Evolutionary conservation across 768 basidiomycete genomes (phyloP), one percentile per base, ranked within the genome.

Genomic region (Floccularia luteovirens): DNA sequence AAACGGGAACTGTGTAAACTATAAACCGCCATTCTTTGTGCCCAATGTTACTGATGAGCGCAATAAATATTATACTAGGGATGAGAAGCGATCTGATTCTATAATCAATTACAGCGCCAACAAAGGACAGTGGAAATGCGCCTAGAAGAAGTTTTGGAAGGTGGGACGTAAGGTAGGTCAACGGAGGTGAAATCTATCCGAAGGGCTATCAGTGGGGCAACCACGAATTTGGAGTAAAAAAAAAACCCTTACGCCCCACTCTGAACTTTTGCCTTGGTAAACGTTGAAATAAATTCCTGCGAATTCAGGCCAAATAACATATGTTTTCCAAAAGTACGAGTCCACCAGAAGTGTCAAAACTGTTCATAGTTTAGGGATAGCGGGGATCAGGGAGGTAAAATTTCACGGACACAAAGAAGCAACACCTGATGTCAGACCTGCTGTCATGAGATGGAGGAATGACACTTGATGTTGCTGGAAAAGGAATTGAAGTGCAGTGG

Each of bases 11-110:
- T 13, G 79, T 72, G 53, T 98, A 98, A 5, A 90, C 72, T 42
- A 98, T 67, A 60, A 99, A 99, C 5, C 96, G 75, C 96, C 96
- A 99, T 61, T 99, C 96, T 57, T 99, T 99, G 62, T 99, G 96
- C 0, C 76, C 82, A 1, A 97, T 66, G 22, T 55, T 65, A 54
- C 90, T 92, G 56, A 98, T 75, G 2, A 82, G 48, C 2, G 53
- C 57, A 5, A 90, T 52, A 44, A 83, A 86, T 1, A 52, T 42
- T 3, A 79, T 20, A 2, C 75, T 66, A 0, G 82, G 74, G 7
- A 70, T 36, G 3, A 82, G 58, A 25, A 85, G 63, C 2, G 60
- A 53, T 3, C 73, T 70, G 31, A 78, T 62, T 6, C 74, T 68
- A 6, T 46, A 48, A 47, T 86, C 78, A 12, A 64, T 41, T 5